Percentiles rank a stretch among this genome's conserved stretches.
Conservation (phyloP, 345 rosid genomes). For the Salix arbutifolia region DNA sequence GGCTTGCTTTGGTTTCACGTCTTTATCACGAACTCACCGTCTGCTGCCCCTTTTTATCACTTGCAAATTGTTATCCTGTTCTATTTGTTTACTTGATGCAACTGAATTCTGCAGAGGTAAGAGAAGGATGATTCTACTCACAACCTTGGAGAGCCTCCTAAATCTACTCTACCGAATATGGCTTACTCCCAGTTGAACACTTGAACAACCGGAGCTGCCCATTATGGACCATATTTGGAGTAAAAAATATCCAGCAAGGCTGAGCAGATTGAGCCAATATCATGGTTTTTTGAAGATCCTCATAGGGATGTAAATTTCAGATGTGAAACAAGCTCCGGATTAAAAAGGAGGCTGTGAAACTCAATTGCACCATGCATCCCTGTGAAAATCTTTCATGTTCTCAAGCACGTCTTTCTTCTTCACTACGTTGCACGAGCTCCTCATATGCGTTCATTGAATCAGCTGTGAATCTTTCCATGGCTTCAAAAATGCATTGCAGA, state of each 20-base stretch:
- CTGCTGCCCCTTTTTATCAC: not conserved
- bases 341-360: not conserved
- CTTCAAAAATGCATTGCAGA: slow-evolving; percentile 67
- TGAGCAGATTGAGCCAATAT: not conserved
- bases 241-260: not conserved
- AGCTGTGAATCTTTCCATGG: slow-evolving; percentile 78
- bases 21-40: not conserved
- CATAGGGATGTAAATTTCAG: slow-evolving; percentile 5
- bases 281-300: not conserved
- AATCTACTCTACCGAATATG: not conserved
- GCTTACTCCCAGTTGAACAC: not conserved
- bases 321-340: not conserved
- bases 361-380: slow-evolving; percentile 4
- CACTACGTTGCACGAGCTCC: slow-evolving; percentile 69
- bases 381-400: slow-evolving; percentile 41
- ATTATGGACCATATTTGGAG: not conserved
- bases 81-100: not conserved
- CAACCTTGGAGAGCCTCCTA: not conserved
- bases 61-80: not conserved
- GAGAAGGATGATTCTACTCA: not conserved
- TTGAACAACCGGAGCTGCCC: not conserved
- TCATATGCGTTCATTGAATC: slow-evolving; percentile 66
- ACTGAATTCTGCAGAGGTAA: not conserved
- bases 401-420: slow-evolving; percentile 54
- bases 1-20: not conserved